Evolutionary conservation across 139 green algal genomes (phyloP).

Genomic region (Coelastrella sp.): DNA sequence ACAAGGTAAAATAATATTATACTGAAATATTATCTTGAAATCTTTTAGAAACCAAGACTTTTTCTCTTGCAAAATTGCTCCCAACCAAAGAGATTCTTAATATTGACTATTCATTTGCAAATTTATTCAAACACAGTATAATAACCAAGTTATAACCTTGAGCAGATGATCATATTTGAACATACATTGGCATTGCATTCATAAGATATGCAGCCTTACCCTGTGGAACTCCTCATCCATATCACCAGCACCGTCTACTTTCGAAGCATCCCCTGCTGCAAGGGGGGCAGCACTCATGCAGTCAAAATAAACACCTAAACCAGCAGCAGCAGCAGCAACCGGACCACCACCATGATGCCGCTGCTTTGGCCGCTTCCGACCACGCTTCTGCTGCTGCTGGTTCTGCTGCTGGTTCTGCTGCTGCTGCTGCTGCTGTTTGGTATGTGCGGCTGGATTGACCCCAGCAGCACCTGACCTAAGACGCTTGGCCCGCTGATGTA

Average conservation of each 20-base stretch:
- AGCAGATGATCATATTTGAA: background rate
- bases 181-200: background rate
- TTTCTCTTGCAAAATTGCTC: background rate
- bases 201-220: background rate
- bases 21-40: no score
- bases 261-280: background rate
- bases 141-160: no score
- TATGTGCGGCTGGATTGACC: background rate
- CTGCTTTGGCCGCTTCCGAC: background rate
- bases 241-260: background rate
- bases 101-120: no score
- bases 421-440: background rate
- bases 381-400: background rate
- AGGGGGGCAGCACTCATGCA: background rate
- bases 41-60: no score
- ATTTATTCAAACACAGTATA: no score
- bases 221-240: background rate
- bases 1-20: no score
- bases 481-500: background rate
- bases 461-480: background rate
- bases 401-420: background rate
- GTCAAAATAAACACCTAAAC: slow-evolving; percentile 3
- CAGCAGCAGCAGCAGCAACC: background rate
- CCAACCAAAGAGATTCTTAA: background rate
- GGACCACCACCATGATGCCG: background rate